A percentile compares a stretch with the other conserved stretches of the same genome.
Conservation (phyloP, 371 early-diverging fungal genomes). For the Actinomortierella wolfii region DNA sequence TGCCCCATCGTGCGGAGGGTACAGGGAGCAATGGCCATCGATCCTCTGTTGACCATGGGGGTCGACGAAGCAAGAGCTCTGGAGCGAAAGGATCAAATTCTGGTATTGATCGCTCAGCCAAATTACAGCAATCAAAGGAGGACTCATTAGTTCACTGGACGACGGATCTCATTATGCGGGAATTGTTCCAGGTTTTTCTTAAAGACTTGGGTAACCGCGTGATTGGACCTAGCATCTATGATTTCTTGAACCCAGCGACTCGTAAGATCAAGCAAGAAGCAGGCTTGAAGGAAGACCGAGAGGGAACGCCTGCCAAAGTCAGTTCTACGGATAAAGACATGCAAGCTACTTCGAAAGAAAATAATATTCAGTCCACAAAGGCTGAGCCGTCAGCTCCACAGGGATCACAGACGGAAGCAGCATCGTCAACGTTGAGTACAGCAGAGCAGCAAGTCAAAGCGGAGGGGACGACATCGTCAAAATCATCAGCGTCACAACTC, state of each 20-base stretch:
- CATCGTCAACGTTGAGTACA: slow-evolving; percentile 8
- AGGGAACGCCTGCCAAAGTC: no score
- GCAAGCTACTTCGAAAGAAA: no score
- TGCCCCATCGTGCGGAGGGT: slow-evolving; percentile 13
- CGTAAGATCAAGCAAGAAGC: slow-evolving; percentile 7
- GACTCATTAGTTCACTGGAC: slow-evolving; percentile 43
- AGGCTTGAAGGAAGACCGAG: no score
- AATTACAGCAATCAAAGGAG: slow-evolving; percentile 18
- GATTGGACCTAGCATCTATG: slow-evolving; percentile 58
- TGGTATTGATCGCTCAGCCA: not conserved
- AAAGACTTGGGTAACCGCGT: slow-evolving; percentile 64
- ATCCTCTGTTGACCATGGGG: not conserved
- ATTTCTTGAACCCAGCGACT: slow-evolving; percentile 51
- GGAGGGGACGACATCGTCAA: not conserved
- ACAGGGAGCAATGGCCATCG: not conserved
- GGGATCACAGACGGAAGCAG: slow-evolving; percentile 12
- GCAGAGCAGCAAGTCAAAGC: slow-evolving; percentile 17
- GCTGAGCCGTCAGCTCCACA: no score
- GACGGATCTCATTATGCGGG: slow-evolving; percentile 51
- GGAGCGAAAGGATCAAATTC: not conserved
- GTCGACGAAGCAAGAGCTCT: not conserved
- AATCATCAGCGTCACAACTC: slow-evolving; percentile 4
- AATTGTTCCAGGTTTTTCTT: slow-evolving; percentile 62
- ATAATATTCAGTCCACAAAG: no score
- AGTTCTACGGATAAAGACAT: no score